Percentiles rank a stretch among this genome's conserved stretches.
Conservation (phyloP, 1,284 basidiomycete species). For the Ceratobasidium sp. region DNA sequence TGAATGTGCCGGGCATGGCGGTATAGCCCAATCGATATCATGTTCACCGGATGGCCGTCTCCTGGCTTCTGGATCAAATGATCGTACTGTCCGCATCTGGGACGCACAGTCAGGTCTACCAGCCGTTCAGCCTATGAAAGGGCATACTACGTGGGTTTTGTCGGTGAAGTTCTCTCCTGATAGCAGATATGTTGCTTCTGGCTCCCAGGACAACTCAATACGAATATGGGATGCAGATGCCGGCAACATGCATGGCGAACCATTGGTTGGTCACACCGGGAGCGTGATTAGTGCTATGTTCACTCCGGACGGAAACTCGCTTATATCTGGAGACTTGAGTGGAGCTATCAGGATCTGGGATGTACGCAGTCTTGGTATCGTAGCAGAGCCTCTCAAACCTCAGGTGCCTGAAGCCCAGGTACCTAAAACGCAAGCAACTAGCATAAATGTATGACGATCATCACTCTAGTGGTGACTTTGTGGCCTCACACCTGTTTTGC, state of each 20-base stretch:
- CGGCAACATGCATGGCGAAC: neutral
- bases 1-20: neutral
- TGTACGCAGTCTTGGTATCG: too few species aligned
- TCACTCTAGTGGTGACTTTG: too few species aligned
- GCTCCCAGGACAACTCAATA: neutral
- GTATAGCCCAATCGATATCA: slow-evolving; percentile 78
- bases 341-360: too few species aligned
- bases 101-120: neutral
- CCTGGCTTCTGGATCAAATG: neutral
- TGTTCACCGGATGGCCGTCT: slow-evolving; percentile 84
- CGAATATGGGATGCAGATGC: slow-evolving; percentile 23
- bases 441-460: too few species aligned
- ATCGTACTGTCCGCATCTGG: neutral
- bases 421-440: too few species aligned
- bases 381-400: too few species aligned
- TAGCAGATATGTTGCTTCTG: slow-evolving; percentile 21
- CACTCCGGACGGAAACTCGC: neutral
- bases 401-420: too few species aligned
- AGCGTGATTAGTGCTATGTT: neutral
- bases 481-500: too few species aligned
- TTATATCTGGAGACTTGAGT: neutral
- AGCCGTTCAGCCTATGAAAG: neutral
- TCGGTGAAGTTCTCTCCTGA: slow-evolving; percentile 21
- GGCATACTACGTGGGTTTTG: neutral
- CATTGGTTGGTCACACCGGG: neutral